phyloP scores from a whole-genome alignment of 1,284 basidiomycete species.

The Microbotryomycetes sp. region DNA sequence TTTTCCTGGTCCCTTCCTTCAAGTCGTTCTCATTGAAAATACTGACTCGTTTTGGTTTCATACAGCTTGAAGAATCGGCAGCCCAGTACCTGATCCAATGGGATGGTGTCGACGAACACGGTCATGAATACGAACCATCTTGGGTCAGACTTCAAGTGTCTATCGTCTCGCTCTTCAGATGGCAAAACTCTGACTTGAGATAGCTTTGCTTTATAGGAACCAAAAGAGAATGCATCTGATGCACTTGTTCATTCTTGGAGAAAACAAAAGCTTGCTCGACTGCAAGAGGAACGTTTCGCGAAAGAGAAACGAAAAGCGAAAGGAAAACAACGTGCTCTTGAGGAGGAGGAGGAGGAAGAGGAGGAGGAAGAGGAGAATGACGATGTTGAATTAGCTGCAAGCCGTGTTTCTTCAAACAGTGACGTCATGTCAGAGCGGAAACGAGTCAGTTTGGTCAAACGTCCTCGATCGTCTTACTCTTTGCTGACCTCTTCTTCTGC shows the following conservation, averaged over 20 bases:
- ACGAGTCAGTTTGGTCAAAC: too few species aligned
- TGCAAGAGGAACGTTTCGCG: conserved; percentile 1
- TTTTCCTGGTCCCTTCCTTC: too few species aligned
- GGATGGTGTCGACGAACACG: conserved; percentile 20
- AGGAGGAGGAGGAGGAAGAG: conserved; percentile 2
- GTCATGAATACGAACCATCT: conserved; percentile 13
- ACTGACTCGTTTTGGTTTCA: too few species aligned
- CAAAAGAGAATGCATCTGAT: conserved; percentile 19
- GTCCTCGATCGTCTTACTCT: too few species aligned
- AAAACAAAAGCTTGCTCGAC: neutral
- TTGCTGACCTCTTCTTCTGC: too few species aligned
- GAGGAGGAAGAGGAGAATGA: neutral
- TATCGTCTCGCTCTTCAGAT: too few species aligned
- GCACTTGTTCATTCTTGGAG: conserved; percentile 9
- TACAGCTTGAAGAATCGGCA: conserved; percentile 14
- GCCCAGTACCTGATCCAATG: conserved; percentile 16
- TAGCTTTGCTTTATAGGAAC: conserved; percentile 13
- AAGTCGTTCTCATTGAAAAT: neutral
- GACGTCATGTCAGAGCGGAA: neutral
- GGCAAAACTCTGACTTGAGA: neutral
- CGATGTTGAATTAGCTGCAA: neutral
- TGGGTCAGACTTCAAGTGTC: conserved; percentile 13
- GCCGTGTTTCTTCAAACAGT: neutral
- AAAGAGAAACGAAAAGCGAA: neutral
- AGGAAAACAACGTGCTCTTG: neutral